Conservation (phyloP, 1,284 basidiomycete genomes). For the Neolentinus lepideus region DNA sequence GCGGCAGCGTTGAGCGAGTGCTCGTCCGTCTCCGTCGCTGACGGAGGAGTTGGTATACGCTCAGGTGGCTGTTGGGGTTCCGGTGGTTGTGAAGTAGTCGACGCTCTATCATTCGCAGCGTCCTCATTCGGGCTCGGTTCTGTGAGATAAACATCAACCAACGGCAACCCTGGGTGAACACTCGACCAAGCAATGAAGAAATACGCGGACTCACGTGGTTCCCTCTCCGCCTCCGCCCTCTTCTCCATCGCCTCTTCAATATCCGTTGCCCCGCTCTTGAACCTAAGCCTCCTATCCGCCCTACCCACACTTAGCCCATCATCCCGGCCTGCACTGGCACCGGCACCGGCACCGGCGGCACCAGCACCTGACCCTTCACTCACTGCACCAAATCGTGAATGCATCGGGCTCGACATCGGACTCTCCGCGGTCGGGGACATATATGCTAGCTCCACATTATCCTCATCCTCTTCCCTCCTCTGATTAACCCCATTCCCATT, state of each 20-base stretch:
- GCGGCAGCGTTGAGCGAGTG: constrained; percentile 51
- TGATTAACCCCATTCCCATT: background rate
- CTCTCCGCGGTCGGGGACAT: background rate
- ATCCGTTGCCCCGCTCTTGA: constrained; percentile 26
- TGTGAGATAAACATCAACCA: background rate
- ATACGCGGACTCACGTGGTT: background rate
- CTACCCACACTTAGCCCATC: background rate
- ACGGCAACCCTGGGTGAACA: background rate
- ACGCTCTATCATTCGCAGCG: background rate
- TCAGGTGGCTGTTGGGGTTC: background rate
- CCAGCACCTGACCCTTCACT: background rate
- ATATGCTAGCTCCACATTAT: constrained; percentile 1
- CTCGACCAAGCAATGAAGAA: background rate
- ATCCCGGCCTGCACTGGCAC: background rate
- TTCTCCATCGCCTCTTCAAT: constrained; percentile 25
- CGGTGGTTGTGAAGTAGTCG: background rate
- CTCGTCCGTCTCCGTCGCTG: constrained; percentile 25
- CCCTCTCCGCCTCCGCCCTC: constrained; percentile 3
- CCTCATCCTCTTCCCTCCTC: background rate
- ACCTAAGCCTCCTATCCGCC: constrained; percentile 23
- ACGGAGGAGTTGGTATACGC: constrained; percentile 17
- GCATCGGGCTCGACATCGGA: background rate
- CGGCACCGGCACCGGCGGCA: no score
- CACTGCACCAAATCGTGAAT: background rate
- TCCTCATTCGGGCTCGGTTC: background rate